Percentiles rank a stretch among this genome's conserved stretches.
phyloP scores from a whole-genome alignment of 306 rosid species.

The Macrotyloma uniflorum region DNA sequence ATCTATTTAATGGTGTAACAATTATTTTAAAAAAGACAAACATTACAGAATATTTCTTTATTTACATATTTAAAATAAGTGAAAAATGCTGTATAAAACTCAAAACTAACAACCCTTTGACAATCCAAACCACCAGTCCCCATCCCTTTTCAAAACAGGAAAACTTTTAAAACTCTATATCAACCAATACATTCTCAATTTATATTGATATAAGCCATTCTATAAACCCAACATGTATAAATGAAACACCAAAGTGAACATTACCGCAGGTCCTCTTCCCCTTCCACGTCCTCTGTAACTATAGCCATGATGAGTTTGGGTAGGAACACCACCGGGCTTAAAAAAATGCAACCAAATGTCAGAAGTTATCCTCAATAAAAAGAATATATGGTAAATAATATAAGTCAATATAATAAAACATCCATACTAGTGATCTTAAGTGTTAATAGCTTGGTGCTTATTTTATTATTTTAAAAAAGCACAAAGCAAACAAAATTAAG shows the following conservation, averaged over 20 bases:
- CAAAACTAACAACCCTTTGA: not conserved
- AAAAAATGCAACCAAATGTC: slow-evolving; percentile 36
- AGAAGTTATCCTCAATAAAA: slow-evolving; percentile 1
- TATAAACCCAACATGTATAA: not conserved
- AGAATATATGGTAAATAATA: not conserved
- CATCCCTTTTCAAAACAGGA: not conserved
- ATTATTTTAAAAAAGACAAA: no score
- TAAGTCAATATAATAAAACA: not conserved
- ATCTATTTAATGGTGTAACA: no score
- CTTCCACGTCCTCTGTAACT: slow-evolving; percentile 76
- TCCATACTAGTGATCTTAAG: not conserved
- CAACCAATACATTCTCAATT: not conserved
- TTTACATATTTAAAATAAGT: not conserved
- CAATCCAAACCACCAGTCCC: not conserved
- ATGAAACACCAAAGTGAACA: slow-evolving; percentile 23
- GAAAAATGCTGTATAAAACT: not conserved
- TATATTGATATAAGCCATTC: not conserved
- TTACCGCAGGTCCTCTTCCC: slow-evolving; percentile 82
- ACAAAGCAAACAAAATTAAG: not conserved
- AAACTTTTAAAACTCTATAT: not conserved
- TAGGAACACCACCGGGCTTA: slow-evolving; percentile 68
- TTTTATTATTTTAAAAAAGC: slow-evolving; percentile 7
- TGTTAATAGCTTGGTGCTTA: not conserved
- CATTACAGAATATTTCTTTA: not conserved
- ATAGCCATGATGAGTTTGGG: slow-evolving; percentile 54